A percentile compares a stretch with the other conserved stretches of the same genome.
phyloP scores from a whole-genome alignment of 169 alveolate genomes.

The Eimeria falciformis region DNA sequence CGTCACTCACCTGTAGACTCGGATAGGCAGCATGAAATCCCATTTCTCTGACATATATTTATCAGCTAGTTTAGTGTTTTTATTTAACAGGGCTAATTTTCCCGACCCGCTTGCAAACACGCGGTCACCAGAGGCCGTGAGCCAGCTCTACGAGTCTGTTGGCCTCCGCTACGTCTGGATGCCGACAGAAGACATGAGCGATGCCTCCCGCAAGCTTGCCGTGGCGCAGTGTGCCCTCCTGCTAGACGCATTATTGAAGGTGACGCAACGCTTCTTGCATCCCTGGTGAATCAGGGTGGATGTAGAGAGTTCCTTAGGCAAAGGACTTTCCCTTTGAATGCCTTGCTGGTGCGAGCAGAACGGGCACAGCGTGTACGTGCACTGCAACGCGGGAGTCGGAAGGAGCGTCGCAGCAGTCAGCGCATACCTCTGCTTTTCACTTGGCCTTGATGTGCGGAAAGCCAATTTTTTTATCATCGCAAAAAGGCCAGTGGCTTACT shows the following conservation, averaged over 20 bases:
- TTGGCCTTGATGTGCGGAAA: slow-evolving; percentile 71
- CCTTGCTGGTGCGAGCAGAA: slow-evolving; percentile 31
- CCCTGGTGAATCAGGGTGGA: background rate
- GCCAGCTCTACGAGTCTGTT: slow-evolving; percentile 66
- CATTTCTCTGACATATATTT: no score
- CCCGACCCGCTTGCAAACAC: slow-evolving; percentile 66
- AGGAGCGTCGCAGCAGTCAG: slow-evolving; percentile 78
- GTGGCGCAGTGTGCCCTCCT: slow-evolving; percentile 71
- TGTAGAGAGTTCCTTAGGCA: background rate
- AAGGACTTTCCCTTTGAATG: background rate
- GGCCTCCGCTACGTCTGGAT: slow-evolving; percentile 76
- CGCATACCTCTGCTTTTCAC: slow-evolving; percentile 73
- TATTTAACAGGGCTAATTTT: slow-evolving; percentile 43
- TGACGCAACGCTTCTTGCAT: background rate
- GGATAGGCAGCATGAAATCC: no score
- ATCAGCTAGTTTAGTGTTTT: no score
- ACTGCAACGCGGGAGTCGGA: slow-evolving; percentile 80
- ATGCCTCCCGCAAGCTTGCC: slow-evolving; percentile 62
- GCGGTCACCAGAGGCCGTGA: slow-evolving; percentile 70
- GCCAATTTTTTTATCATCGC: slow-evolving; percentile 70
- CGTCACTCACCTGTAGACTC: no score
- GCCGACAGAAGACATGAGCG: slow-evolving; percentile 78
- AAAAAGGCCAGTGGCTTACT: slow-evolving; percentile 77
- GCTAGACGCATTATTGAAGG: slow-evolving; percentile 50
- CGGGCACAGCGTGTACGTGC: slow-evolving; percentile 77